phyloP scores from a whole-genome alignment of 2,329 filamentous ascomycete genomes.

The Beauveria sp. region DNA sequence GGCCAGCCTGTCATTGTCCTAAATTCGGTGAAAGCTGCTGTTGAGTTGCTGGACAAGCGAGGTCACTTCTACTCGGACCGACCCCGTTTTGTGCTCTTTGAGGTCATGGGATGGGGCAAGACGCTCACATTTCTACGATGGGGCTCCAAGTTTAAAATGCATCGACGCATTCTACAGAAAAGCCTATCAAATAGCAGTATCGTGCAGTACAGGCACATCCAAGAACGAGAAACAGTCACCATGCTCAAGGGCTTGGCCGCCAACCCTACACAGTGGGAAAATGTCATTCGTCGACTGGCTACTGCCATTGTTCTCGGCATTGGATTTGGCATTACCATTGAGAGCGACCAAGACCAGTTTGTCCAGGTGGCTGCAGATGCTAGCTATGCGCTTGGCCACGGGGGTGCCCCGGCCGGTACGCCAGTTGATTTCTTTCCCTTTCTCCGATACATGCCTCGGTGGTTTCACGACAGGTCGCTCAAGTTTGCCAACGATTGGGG shows the following conservation, averaged over 20 bases:
- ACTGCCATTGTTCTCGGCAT: conserved; percentile 34
- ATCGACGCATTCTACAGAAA: conserved; percentile 36
- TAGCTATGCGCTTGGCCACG: conserved; percentile 21
- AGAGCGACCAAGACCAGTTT: conserved; percentile 29
- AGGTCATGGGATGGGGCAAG: conserved; percentile 38
- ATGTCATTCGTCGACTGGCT: conserved; percentile 28
- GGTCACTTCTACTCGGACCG: conserved; percentile 37
- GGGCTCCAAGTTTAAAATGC: conserved; percentile 34
- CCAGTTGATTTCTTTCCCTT: conserved; percentile 42
- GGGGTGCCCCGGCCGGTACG: conserved; percentile 25
- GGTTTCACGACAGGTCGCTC: conserved; percentile 24
- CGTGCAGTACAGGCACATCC: conserved; percentile 25
- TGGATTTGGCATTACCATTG: conserved; percentile 34
- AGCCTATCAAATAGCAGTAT: conserved; percentile 33
- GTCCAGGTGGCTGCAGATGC: conserved; percentile 29
- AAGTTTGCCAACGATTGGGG: conserved; percentile 22
- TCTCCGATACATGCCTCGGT: conserved; percentile 33
- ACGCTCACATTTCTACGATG: conserved; percentile 38
- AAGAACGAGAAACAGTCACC: conserved; percentile 25
- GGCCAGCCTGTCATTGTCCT: conserved; percentile 32
- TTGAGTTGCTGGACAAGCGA: conserved; percentile 36
- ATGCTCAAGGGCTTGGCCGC: conserved; percentile 24
- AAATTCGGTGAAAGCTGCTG: conserved; percentile 33
- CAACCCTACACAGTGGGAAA: conserved; percentile 29
- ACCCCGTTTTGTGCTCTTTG: conserved; percentile 35